phyloP scores from a whole-genome alignment of 768 basidiomycete species.

The Phanerochaete carnosa region DNA sequence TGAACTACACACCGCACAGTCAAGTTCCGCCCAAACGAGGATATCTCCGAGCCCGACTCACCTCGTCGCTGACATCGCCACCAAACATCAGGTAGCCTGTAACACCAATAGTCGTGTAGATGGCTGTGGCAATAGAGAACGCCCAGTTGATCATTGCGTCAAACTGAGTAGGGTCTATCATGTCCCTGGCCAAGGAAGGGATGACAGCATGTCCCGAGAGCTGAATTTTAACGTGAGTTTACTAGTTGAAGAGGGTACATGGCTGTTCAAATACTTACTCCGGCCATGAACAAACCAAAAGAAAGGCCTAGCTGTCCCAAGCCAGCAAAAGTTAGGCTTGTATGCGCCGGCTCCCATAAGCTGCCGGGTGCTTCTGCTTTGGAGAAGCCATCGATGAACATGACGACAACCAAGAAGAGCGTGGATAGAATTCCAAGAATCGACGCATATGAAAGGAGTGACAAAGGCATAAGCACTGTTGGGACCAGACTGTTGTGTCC shows the following conservation, averaged over 20 bases:
- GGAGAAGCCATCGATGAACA: constrained; percentile 79
- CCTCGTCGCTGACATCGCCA: constrained; percentile 73
- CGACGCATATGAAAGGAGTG: constrained; percentile 84
- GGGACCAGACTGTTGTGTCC: constrained; percentile 63
- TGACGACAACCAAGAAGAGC: constrained; percentile 66
- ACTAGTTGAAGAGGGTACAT: background rate
- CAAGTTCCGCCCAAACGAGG: constrained; percentile 3
- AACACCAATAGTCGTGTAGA: constrained; percentile 24
- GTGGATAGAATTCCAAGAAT: constrained; percentile 82
- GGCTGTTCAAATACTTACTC: constrained; percentile 40
- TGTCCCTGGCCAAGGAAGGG: constrained; percentile 86
- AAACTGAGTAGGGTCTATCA: constrained; percentile 80
- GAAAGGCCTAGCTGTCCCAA: constrained; percentile 66
- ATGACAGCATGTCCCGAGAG: constrained; percentile 93
- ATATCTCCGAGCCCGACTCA: constrained; percentile 29
- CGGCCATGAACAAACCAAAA: constrained; percentile 90
- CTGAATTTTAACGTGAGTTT: constrained; percentile 29
- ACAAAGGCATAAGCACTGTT: constrained; percentile 81
- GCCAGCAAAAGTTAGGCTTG: constrained; percentile 52
- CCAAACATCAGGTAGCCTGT: constrained; percentile 95
- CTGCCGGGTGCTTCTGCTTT: constrained; percentile 77
- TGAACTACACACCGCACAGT: constrained; percentile 51
- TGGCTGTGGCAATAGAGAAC: constrained; percentile 50
- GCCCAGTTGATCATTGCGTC: constrained; percentile 81
- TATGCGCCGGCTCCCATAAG: constrained; percentile 71